phyloP scores from a whole-genome alignment of 306 rosid species.

The Ochetophila trinervis region DNA sequence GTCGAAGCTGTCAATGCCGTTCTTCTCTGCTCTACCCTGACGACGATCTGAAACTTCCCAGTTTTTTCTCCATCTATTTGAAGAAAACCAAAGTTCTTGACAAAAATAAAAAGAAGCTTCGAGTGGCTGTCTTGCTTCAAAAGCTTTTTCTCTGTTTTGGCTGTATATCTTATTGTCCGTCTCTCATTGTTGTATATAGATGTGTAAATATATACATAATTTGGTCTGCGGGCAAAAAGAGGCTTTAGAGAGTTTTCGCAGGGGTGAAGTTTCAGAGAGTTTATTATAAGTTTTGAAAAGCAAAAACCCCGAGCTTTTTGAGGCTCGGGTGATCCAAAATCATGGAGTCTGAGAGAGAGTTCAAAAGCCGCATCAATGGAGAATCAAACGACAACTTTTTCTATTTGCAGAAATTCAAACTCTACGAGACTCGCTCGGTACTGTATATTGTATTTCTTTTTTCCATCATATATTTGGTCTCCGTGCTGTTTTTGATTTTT shows the following conservation, averaged over 20 bases:
- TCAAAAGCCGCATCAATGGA: slow-evolving; percentile 25
- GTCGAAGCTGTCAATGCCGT: slow-evolving; percentile 44
- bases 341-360: slow-evolving; percentile 56
- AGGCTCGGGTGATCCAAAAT: slow-evolving; percentile 55
- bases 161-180: neutral
- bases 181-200: slow-evolving; percentile 19
- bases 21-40: slow-evolving; percentile 21
- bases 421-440: slow-evolving; percentile 94
- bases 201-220: slow-evolving; percentile 17
- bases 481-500: neutral
- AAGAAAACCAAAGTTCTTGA: slow-evolving; percentile 22
- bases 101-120: slow-evolving; percentile 17
- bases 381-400: slow-evolving; percentile 40
- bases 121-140: neutral
- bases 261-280: slow-evolving; percentile 25
- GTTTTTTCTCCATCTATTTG: slow-evolving; percentile 30
- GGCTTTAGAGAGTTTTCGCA: slow-evolving; percentile 25
- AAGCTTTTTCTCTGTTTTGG: neutral
- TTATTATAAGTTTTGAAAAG: slow-evolving; percentile 21
- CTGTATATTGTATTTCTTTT: neutral
- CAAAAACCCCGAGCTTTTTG: slow-evolving; percentile 37
- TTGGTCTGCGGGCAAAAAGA: slow-evolving; percentile 29
- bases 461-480: neutral
- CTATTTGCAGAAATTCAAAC: slow-evolving; percentile 90
- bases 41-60: slow-evolving; percentile 30